Conservation (phyloP, 495 filamentous ascomycete species). For the Cercophora samala region DNA sequence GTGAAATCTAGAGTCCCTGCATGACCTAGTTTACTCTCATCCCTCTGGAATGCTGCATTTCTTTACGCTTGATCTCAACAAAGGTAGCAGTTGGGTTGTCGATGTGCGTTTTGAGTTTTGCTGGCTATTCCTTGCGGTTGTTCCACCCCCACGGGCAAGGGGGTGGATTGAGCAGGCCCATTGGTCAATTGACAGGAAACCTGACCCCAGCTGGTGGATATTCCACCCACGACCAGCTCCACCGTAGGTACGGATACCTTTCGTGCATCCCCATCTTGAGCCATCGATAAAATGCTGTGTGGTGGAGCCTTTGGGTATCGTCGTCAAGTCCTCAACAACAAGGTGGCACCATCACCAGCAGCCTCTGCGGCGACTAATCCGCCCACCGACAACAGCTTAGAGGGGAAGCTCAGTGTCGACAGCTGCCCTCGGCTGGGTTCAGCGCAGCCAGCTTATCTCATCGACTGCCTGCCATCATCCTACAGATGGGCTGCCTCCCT, state of each 20-base stretch:
- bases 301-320: neutral
- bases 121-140: neutral
- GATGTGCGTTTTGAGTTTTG: neutral
- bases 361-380: neutral
- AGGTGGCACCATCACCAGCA: neutral
- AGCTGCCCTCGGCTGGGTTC: neutral
- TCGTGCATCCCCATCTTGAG: neutral
- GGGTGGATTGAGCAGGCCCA: conserved; percentile 14
- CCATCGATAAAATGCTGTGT: neutral
- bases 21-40: neutral
- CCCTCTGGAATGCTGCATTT: neutral
- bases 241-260: too few relatives aligned
- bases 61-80: neutral
- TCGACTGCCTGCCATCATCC: neutral
- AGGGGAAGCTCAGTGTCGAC: neutral
- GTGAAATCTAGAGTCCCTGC: neutral
- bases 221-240: neutral
- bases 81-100: neutral
- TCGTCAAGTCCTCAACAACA: neutral
- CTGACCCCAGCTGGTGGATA: neutral
- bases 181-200: conserved; percentile 22
- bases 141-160: conserved; percentile 10
- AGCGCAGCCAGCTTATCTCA: neutral
- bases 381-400: neutral
- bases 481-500: conserved; percentile 21